phyloP scores from a whole-genome alignment of 805 yeast species.

The Maudiozyma turicensis region DNA sequence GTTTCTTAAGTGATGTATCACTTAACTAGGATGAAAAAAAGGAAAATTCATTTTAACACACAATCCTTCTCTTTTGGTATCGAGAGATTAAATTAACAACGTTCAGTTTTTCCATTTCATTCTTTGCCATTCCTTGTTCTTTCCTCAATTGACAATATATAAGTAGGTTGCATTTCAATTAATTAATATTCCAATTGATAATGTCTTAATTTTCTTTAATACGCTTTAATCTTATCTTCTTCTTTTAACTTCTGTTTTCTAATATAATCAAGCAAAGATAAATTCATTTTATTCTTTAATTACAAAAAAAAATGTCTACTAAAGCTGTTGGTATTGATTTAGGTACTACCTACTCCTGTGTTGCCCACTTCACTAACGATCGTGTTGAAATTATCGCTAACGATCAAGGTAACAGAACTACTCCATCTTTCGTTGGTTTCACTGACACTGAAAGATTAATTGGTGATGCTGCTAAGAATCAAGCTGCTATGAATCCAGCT shows the following conservation, averaged over 20 bases:
- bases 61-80: too few species aligned
- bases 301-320: slow-evolving; percentile 20
- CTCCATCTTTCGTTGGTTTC: slow-evolving; percentile 95
- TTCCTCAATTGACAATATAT: too few species aligned
- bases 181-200: too few species aligned
- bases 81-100: too few species aligned
- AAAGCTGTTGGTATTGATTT: slow-evolving; percentile 69
- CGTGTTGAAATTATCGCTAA: slow-evolving; percentile 93
- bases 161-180: too few species aligned
- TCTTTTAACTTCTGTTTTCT: background rate
- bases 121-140: too few species aligned
- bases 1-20: background rate
- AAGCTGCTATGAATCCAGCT: slow-evolving; percentile 91
- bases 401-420: slow-evolving; percentile 97
- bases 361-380: slow-evolving; percentile 76
- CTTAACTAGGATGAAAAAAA: background rate
- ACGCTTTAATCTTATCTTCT: background rate
- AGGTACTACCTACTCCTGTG: slow-evolving; percentile 97
- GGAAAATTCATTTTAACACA: too few species aligned
- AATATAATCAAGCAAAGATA: background rate
- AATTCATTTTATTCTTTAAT: background rate
- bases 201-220: background rate
- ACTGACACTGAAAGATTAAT: slow-evolving; percentile 64
- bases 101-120: too few species aligned
- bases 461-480: slow-evolving; percentile 74